Conservation (phyloP, 225 moss, liverwort and hornwort species). For the Polytrichum formosum region DNA sequence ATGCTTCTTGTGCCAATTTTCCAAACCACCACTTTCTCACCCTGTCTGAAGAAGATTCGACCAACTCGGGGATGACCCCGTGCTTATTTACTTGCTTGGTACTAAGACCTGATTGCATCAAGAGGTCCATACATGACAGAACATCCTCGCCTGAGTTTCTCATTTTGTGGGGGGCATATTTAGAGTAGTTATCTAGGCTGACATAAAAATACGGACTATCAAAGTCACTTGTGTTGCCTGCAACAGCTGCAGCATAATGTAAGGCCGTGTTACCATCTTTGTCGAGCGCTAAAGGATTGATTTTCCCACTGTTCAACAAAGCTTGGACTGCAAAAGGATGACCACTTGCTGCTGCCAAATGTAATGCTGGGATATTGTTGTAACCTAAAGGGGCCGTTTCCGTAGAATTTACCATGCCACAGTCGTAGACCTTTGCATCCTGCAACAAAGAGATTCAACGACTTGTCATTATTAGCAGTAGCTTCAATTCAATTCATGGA, state of each 20-base stretch:
- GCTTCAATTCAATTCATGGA: neutral
- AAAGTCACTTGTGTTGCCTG: neutral
- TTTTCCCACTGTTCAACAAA: constrained; percentile 18
- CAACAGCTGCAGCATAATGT: neutral
- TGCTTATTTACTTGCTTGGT: neutral
- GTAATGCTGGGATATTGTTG: constrained; percentile 16
- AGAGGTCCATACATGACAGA: neutral
- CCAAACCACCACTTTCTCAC: neutral
- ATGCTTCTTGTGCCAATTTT: neutral
- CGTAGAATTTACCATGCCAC: too few relatives aligned
- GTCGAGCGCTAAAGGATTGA: constrained; percentile 18
- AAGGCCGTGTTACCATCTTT: constrained; percentile 1
- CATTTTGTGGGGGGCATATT: neutral
- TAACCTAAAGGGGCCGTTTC: too few relatives aligned
- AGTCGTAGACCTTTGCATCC: too few relatives aligned
- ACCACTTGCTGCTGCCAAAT: constrained; percentile 27
- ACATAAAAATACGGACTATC: neutral
- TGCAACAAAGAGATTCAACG: too few relatives aligned
- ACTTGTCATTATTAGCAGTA: neutral
- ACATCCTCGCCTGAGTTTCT: too few relatives aligned
- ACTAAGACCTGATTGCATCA: constrained; percentile 8
- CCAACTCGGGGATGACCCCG: neutral
- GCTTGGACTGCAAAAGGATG: constrained; percentile 25
- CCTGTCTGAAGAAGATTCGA: neutral
- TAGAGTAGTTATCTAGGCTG: neutral